phyloP scores from a whole-genome alignment of 768 basidiomycete genomes.

The Psilocybe subaeruginosa region DNA sequence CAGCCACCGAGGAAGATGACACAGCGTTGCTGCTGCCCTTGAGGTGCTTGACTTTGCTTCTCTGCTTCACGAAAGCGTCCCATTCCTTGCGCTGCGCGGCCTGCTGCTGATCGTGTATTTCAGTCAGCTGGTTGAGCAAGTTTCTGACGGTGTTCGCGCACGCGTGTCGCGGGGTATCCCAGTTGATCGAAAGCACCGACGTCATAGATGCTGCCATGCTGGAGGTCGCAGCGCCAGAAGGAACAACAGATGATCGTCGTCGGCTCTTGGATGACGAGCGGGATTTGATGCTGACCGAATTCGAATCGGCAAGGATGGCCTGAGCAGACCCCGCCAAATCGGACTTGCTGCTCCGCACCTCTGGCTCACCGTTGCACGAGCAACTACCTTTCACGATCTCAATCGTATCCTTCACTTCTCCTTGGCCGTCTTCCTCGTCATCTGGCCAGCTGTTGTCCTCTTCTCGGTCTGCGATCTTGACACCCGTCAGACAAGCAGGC shows the following conservation, averaged over 20 bases:
- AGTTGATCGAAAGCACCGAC: constrained; percentile 62
- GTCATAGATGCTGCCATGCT: constrained; percentile 36
- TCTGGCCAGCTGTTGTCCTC: constrained; percentile 82
- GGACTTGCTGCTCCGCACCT: constrained; percentile 19
- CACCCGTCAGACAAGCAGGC: constrained; percentile 84
- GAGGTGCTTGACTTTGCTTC: constrained; percentile 48
- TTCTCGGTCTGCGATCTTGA: constrained; percentile 83
- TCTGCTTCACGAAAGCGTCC: constrained; percentile 83
- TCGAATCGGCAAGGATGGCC: constrained; percentile 15
- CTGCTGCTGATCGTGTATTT: constrained; percentile 84
- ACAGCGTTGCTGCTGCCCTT: constrained; percentile 27
- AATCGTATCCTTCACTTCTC: constrained; percentile 31
- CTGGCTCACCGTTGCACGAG: constrained; percentile 40
- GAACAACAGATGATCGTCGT: constrained; percentile 45
- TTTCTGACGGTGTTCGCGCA: constrained; percentile 74
- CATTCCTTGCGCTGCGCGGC: constrained; percentile 72
- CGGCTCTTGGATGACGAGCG: constrained; percentile 54
- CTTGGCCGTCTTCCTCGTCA: constrained; percentile 44
- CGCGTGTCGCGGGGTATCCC: constrained; percentile 70
- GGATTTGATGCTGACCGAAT: constrained; percentile 42
- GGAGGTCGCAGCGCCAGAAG: constrained; percentile 23
- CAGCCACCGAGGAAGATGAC: constrained; percentile 26
- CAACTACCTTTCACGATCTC: constrained; percentile 54
- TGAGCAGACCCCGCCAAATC: constrained; percentile 5
- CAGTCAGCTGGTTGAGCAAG: constrained; percentile 77